Conservation (phyloP, 345 rosid species). For the Ailanthus altissimus region DNA sequence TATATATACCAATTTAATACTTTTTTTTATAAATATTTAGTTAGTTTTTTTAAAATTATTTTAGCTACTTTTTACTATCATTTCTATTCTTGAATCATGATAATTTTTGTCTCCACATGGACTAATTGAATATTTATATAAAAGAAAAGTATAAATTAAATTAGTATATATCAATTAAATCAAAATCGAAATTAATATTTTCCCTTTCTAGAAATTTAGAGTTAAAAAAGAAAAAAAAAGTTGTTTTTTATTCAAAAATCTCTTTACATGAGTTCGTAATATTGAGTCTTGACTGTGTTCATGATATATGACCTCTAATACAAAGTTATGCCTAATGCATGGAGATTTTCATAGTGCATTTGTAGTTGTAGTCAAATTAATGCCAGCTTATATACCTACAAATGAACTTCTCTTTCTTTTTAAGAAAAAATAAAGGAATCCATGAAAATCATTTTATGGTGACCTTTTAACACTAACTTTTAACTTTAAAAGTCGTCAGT, state of each 20-base stretch:
- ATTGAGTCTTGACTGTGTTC: conserved; percentile 7
- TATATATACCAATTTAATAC: no score
- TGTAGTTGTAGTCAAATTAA: conserved; percentile 13
- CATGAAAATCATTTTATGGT: neutral
- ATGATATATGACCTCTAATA: neutral
- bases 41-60: no score
- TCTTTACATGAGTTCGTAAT: neutral
- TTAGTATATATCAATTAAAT: no score
- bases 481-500: conserved; percentile 6
- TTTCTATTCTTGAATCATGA: no score
- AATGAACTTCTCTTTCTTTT: neutral
- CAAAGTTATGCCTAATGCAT: conserved; percentile 7
- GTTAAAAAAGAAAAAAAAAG: neutral
- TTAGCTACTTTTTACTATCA: no score
- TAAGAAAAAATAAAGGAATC: neutral
- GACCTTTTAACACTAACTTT: neutral
- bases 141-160: no score
- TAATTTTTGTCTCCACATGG: no score
- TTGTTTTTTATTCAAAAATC: neutral
- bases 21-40: no score
- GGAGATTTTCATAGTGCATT: neutral
- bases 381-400: conserved; percentile 11
- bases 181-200: no score
- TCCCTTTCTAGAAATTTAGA: no score
- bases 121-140: no score